Evolutionary conservation across 2,329 filamentous ascomycete species (phyloP).

Genomic region (Trichoderma cornu-damae): DNA sequence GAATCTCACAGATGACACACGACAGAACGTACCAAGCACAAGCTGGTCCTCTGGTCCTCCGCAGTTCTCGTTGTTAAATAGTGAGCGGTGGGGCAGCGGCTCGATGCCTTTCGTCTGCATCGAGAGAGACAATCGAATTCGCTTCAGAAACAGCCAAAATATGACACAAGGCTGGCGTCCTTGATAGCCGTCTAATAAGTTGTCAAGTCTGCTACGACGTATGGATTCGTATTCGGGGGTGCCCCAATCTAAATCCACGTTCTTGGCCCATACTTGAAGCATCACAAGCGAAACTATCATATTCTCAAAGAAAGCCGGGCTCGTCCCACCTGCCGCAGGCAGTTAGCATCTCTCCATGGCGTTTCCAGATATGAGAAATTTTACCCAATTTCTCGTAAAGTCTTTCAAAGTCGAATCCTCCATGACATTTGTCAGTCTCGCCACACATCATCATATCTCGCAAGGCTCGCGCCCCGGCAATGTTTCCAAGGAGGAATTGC

Average conservation of each 20-base stretch:
- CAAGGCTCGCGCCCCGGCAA: neutral
- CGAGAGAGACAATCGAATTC: neutral
- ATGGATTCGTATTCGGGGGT: neutral
- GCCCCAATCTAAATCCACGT: neutral
- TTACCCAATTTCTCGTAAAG: neutral
- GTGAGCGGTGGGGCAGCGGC: too few species aligned
- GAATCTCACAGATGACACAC: neutral
- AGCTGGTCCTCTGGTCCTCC: neutral
- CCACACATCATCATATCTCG: too few species aligned
- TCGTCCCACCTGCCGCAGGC: neutral
- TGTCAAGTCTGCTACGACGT: neutral
- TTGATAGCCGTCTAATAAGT: neutral
- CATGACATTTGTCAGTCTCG: too few species aligned
- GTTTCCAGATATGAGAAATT: neutral
- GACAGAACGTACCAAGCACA: neutral
- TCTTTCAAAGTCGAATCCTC: neutral
- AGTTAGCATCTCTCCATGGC: neutral
- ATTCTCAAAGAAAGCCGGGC: neutral
- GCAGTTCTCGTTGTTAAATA: neutral
- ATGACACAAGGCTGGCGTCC: neutral
- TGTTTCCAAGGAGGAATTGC: neutral
- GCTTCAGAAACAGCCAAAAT: constrained; percentile 1
- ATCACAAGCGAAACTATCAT: neutral
- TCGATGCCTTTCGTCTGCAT: neutral
- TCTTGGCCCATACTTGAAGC: neutral